phyloP scores from a whole-genome alignment of 2,329 filamentous ascomycete species.

The Paecilomyces dactylethromorphus region DNA sequence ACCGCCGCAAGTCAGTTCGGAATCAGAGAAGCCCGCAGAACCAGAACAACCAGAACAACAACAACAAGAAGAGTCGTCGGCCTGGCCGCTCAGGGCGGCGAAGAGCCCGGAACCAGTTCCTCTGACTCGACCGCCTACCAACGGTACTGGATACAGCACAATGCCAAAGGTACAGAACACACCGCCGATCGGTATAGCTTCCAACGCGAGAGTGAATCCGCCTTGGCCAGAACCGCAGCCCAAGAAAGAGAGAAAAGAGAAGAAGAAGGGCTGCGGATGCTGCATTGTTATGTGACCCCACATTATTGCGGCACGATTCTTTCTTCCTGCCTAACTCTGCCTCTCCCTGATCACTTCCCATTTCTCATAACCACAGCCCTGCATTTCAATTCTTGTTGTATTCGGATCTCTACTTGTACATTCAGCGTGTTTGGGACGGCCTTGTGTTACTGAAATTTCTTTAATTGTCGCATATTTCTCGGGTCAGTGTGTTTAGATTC shows the following conservation, averaged over 20 bases:
- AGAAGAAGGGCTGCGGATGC: conserved; percentile 60
- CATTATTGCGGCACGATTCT: conserved; percentile 9
- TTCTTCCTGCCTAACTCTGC: conserved; percentile 2
- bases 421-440: neutral
- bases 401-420: neutral
- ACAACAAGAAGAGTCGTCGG: conserved; percentile 7
- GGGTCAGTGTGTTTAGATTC: neutral
- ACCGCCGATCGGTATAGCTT: conserved; percentile 25
- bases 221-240: conserved; percentile 50
- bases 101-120: conserved; percentile 25
- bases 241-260: conserved; percentile 43
- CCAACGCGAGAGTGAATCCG: conserved; percentile 33
- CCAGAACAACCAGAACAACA: conserved; percentile 12
- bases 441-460: conserved; percentile 1
- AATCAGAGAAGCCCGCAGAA: neutral
- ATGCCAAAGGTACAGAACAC: conserved; percentile 41
- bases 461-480: neutral
- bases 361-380: neutral
- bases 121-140: conserved; percentile 30
- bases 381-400: neutral
- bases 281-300: conserved; percentile 65
- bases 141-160: conserved; percentile 43
- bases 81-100: conserved; percentile 22
- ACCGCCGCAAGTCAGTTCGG: conserved; percentile 8
- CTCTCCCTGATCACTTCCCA: neutral